Evolutionary conservation across 495 filamentous ascomycete genomes (phyloP), one percentile per base, ranked within the genome.

Genomic region (Neurospora tetrasperma): DNA sequence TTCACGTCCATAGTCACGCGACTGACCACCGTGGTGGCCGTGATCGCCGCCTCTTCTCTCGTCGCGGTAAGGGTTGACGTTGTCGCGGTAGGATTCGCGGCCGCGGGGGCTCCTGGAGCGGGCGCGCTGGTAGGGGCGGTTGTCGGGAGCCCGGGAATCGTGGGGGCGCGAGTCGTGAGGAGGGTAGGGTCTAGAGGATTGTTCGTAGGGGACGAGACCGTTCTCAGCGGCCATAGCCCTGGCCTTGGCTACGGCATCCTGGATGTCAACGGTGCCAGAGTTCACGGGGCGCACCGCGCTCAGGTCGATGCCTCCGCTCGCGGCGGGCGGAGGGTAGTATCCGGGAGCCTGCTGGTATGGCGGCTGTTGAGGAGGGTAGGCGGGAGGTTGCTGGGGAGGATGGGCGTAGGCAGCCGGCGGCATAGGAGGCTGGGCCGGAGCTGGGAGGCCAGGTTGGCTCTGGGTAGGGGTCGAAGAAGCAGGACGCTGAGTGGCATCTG

Each of bases 221-320:
- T 90, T 89, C 76, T 94, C 89, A 35, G 89, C 87, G 27, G 92
- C 91, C 78, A 89, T 89, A 12, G 88, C 89, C 74, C 89, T 90
- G 5, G 90, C 92, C 75, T 90, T 90, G 5, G 90, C 90, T 72
- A 94, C 86, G 9, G 92, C 91, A 77, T 94, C 92, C 42, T 87
- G 84, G 46, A 94, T 83, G 72, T 88, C 92, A 31, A 94, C 89
- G 12, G 89, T 90, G 66, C 93, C 93, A 3, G 90, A 90, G 74
- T 85, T 90, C 42, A 88, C 85, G 12, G 92, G 92, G 76, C 90
- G 91, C 77, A 94, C 92, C 11, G 87, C 84, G 80, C 89, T 92
- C 43, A 96, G 79, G 76, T 96, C 93, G 70, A 93, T 84, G 70
- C 85, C 90, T 11, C 91, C 92, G 27, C 90, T 89, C 23, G 84